phyloP scores from a whole-genome alignment of 2,329 filamentous ascomycete genomes.

The Penicillium brevicompactum region DNA sequence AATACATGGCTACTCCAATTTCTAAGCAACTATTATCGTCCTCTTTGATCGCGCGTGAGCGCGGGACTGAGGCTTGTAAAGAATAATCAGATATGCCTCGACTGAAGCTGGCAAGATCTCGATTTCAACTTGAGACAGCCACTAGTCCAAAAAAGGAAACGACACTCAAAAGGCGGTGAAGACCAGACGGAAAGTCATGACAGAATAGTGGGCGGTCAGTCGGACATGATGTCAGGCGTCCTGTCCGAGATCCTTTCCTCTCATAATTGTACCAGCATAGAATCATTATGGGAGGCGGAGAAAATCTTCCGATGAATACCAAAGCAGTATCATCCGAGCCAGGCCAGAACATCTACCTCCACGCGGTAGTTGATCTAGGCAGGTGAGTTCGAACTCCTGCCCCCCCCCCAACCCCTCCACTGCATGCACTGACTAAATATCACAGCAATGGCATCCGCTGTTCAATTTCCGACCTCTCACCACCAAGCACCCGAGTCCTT shows the following conservation, averaged over 20 bases:
- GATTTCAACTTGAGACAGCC: too few relatives aligned
- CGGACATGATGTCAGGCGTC: slow-evolving; percentile 5
- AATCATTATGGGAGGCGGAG: slow-evolving; percentile 10
- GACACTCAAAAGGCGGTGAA: background rate
- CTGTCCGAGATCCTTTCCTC: background rate
- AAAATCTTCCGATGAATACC: background rate
- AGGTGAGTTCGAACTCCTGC: slow-evolving; percentile 30
- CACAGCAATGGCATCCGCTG: slow-evolving; percentile 83
- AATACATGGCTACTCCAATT: too few relatives aligned
- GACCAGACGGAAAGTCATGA: background rate
- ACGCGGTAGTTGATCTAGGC: slow-evolving; percentile 41
- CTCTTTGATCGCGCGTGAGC: too few relatives aligned
- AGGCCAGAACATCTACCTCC: slow-evolving; percentile 22
- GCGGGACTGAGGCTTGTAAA: too few relatives aligned
- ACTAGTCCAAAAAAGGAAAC: too few relatives aligned
- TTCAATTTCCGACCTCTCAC: slow-evolving; percentile 77
- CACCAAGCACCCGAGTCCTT: slow-evolving; percentile 71
- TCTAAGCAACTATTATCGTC: too few relatives aligned
- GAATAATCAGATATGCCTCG: too few relatives aligned
- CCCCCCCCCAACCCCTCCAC: background rate
- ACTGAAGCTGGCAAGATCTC: too few relatives aligned
- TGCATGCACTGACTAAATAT: slow-evolving; percentile 1
- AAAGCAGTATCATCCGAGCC: background rate
- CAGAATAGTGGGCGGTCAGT: slow-evolving; percentile 3
- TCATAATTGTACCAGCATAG: background rate